Percentiles rank a stretch among this genome's conserved stretches.
Conservation (phyloP, 495 filamentous ascomycete species). For the Annulohypoxylon bovei region DNA sequence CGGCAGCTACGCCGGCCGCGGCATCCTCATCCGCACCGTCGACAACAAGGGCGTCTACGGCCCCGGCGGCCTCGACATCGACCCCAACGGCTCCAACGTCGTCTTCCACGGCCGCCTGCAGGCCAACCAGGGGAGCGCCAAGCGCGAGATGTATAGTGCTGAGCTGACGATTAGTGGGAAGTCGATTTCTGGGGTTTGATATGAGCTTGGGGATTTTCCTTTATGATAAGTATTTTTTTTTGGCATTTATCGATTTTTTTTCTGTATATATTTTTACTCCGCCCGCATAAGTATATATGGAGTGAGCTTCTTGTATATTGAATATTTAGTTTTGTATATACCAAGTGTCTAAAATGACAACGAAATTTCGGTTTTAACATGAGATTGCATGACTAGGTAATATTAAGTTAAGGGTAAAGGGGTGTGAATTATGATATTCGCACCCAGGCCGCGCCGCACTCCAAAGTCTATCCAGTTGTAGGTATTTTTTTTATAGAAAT, state of each 20-base stretch:
- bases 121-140: conserved; percentile 24
- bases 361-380: no score
- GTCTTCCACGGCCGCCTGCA: conserved; percentile 45
- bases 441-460: background rate
- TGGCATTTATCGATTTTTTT: background rate
- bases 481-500: no score
- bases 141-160: conserved; percentile 40
- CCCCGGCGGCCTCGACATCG: conserved; percentile 45
- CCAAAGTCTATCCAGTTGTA: no score
- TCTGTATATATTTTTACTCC: conserved; percentile 23
- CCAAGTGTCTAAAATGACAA: background rate
- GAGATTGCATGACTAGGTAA: no score
- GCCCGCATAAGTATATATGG: background rate
- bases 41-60: conserved; percentile 43
- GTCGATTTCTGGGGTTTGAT: conserved; percentile 18
- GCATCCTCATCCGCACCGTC: conserved; percentile 42
- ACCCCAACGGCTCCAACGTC: conserved; percentile 41
- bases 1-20: conserved; percentile 59
- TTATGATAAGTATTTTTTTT: background rate
- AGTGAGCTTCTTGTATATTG: conserved; percentile 1
- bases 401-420: no score
- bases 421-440: background rate
- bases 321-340: conserved; percentile 6
- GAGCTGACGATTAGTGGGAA: conserved; percentile 42
- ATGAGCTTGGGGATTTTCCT: background rate